phyloP scores from a whole-genome alignment of 768 basidiomycete genomes.

The Termitomyces sp. region DNA sequence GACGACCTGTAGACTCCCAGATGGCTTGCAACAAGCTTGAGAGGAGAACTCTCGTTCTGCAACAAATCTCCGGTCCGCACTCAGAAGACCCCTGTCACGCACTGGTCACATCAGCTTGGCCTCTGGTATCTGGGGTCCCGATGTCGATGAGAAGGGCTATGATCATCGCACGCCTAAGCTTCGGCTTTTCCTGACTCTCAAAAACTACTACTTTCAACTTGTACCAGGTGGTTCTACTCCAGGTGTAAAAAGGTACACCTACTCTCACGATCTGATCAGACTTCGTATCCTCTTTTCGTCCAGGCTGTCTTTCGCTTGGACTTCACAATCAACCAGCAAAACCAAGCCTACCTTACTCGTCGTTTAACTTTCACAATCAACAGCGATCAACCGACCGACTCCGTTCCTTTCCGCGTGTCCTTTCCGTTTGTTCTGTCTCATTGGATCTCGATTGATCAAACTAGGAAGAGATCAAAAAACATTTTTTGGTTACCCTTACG shows the following conservation, averaged over 20 bases:
- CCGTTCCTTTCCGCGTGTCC: no score
- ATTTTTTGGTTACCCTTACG: no score
- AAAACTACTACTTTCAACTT: background rate
- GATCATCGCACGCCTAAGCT: background rate
- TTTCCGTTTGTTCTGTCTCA: background rate
- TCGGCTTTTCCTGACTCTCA: no score
- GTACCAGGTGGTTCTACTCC: background rate
- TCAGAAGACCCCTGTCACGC: conserved; percentile 13
- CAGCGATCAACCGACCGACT: no score
- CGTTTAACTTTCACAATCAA: background rate
- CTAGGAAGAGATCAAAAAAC: background rate
- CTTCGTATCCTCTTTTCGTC: background rate
- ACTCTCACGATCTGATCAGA: background rate
- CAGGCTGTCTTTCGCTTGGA: no score
- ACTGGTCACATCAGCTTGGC: conserved; percentile 10
- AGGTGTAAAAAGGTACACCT: no score
- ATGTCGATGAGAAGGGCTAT: background rate
- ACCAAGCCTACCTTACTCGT: no score
- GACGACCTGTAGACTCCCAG: background rate
- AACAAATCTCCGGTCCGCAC: conserved; percentile 19
- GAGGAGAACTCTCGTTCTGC: conserved; percentile 11
- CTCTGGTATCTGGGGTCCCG: conserved; percentile 15
- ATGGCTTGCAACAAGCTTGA: conserved; percentile 10
- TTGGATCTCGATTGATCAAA: background rate
- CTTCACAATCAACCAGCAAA: no score